These are phyloP conservation scores for Alnus glutinosa DNA, from an alignment of 306 rosid genomes.

Conservation along the genomic window DNA sequence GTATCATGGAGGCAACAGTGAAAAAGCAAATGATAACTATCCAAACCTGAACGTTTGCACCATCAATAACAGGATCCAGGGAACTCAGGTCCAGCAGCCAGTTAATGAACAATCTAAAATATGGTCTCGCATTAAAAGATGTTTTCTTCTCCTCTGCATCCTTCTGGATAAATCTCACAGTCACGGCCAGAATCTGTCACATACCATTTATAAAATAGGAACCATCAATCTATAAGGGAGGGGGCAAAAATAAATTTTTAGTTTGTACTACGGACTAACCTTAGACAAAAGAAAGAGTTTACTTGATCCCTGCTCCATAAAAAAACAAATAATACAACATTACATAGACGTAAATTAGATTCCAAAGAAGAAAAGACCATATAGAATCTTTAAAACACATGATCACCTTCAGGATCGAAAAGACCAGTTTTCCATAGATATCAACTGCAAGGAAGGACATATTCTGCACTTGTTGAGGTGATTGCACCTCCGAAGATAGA, in stretches of 20 bases:
- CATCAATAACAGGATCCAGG: slow-evolving; percentile 78
- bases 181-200: slow-evolving; percentile 74
- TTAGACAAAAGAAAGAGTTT: slow-evolving; percentile 67
- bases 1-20: slow-evolving; percentile 13
- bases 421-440: slow-evolving; percentile 77
- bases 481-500: slow-evolving; percentile 75
- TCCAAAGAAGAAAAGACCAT: background rate
- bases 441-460: slow-evolving; percentile 89
- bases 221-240: slow-evolving; percentile 16
- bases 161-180: slow-evolving; percentile 70
- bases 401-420: slow-evolving; percentile 76
- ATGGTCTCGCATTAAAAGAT: slow-evolving; percentile 83
- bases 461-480: slow-evolving; percentile 65
- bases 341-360: background rate
- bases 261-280: slow-evolving; percentile 43
- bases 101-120: slow-evolving; percentile 84
- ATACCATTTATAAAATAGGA: slow-evolving; percentile 27
- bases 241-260: background rate
- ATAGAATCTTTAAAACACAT: background rate
- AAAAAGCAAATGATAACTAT: slow-evolving; percentile 20
- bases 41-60: slow-evolving; percentile 89
- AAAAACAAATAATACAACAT: slow-evolving; percentile 20
- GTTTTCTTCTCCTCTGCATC: slow-evolving; percentile 92
- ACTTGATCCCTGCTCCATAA: slow-evolving; percentile 71
- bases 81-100: slow-evolving; percentile 94